Conservation (phyloP, 495 filamentous ascomycete genomes). For the Tuber indicum region DNA sequence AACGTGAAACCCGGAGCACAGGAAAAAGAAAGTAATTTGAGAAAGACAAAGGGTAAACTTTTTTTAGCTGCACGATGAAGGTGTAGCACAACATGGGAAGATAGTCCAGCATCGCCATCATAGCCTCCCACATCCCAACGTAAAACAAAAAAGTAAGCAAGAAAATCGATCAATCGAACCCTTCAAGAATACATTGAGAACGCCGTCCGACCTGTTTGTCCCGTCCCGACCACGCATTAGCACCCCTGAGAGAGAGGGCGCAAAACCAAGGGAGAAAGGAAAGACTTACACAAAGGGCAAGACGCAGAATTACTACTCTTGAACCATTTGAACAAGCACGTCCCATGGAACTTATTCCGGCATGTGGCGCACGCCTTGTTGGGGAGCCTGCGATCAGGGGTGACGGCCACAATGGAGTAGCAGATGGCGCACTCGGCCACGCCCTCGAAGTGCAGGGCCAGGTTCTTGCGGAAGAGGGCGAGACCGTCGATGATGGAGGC, state of each 20-base stretch:
- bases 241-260: background rate
- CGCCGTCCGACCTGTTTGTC: background rate
- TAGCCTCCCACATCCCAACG: background rate
- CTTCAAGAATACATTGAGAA: slow-evolving; percentile 1
- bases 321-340: slow-evolving; percentile 93
- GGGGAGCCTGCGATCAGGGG: slow-evolving; percentile 75
- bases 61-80: background rate
- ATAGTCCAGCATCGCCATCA: background rate
- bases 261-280: background rate
- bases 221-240: background rate
- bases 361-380: slow-evolving; percentile 89
- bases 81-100: background rate
- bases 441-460: slow-evolving; percentile 78
- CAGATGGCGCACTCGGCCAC: slow-evolving; percentile 96
- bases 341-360: slow-evolving; percentile 85
- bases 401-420: slow-evolving; percentile 71
- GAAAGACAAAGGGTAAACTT: background rate
- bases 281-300: slow-evolving; percentile 67
- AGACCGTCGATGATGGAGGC: slow-evolving; percentile 79
- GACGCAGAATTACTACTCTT: slow-evolving; percentile 80
- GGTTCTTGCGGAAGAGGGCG: slow-evolving; percentile 71
- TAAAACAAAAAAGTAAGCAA: background rate
- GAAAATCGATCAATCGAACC: background rate
- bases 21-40: background rate
- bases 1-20: background rate